These are phyloP conservation scores for Phyllostachys edulis DNA, from an alignment of 176 grass and related monocot genomes.

Conservation along the genomic window DNA sequence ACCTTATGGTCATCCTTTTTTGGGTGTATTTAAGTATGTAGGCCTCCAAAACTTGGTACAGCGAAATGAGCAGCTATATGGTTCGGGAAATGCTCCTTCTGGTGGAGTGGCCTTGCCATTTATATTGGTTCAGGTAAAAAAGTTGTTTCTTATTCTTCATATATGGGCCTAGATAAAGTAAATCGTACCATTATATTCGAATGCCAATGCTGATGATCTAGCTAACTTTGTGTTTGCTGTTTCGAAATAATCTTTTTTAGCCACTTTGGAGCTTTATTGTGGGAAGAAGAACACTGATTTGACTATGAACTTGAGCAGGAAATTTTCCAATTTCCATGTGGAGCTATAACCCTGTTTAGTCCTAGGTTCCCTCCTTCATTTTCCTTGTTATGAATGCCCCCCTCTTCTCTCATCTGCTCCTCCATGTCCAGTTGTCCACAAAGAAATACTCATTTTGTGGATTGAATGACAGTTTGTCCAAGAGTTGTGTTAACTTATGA, in stretches of 20 bases:
- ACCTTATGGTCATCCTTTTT: neutral
- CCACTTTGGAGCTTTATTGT: conserved; percentile 19
- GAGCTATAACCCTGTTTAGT: neutral
- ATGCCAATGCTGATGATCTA: conserved; percentile 8
- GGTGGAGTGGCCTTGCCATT: conserved; percentile 96
- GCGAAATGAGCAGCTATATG: conserved; percentile 81
- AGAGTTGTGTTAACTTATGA: neutral
- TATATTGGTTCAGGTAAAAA: conserved; percentile 88
- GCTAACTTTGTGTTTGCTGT: neutral
- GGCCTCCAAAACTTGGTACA: conserved; percentile 85
- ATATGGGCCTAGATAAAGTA: neutral
- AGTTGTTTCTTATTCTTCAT: conserved; percentile 4
- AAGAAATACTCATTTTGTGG: neutral
- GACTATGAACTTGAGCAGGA: neutral
- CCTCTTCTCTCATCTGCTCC: neutral
- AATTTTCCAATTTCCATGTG: neutral
- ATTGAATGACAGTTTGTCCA: neutral
- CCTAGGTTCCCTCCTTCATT: neutral
- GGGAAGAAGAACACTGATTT: neutral
- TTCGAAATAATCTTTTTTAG: neutral
- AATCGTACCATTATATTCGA: conserved; percentile 10
- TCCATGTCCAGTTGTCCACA: neutral
- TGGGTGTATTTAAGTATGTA: conserved; percentile 49
- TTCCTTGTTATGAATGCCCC: neutral
- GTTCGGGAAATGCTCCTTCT: conserved; percentile 73